These are phyloP conservation scores for Gracilaria vermiculophylla DNA, from an alignment of 23 red algal species.

Conservation along the genomic window DNA sequence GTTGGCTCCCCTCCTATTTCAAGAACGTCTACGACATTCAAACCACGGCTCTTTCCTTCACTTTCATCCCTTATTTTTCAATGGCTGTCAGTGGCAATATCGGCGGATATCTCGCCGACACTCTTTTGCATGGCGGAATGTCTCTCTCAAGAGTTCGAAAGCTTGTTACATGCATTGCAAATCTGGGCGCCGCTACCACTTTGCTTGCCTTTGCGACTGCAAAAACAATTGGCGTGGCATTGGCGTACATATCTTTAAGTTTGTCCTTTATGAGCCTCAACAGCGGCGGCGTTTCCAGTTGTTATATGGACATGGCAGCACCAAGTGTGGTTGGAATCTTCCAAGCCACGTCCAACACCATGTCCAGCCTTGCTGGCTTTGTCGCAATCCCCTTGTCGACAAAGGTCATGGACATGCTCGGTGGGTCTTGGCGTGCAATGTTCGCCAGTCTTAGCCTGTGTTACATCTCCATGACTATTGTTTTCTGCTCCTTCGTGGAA, in stretches of 20 bases:
- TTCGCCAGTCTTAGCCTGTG: conserved; percentile 27
- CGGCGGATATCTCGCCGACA: conserved; percentile 57
- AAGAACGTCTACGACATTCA: conserved; percentile 47
- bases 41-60: conserved; percentile 52
- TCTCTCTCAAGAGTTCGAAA: conserved; percentile 36
- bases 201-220: conserved; percentile 22
- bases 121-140: conserved; percentile 31
- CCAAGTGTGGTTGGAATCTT: conserved; percentile 57
- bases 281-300: conserved; percentile 51
- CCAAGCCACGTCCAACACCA: conserved; percentile 60
- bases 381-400: conserved; percentile 57
- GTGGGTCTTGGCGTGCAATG: conserved; percentile 42
- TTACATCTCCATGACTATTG: neutral
- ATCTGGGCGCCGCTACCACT: conserved; percentile 33
- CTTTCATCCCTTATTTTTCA: conserved; percentile 60
- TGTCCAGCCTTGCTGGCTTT: conserved; percentile 39
- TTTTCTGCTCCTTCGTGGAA: conserved; percentile 13
- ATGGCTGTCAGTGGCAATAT: conserved; percentile 61
- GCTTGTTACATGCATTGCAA: conserved; percentile 25
- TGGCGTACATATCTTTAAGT: conserved; percentile 39
- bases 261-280: conserved; percentile 51
- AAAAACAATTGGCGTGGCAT: conserved; percentile 18
- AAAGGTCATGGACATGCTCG: conserved; percentile 22
- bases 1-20: conserved; percentile 76
- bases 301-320: conserved; percentile 51